Base-by-base conservation (phyloP, 805 yeast species). In the Metschnikowia picachoensis region DNA sequence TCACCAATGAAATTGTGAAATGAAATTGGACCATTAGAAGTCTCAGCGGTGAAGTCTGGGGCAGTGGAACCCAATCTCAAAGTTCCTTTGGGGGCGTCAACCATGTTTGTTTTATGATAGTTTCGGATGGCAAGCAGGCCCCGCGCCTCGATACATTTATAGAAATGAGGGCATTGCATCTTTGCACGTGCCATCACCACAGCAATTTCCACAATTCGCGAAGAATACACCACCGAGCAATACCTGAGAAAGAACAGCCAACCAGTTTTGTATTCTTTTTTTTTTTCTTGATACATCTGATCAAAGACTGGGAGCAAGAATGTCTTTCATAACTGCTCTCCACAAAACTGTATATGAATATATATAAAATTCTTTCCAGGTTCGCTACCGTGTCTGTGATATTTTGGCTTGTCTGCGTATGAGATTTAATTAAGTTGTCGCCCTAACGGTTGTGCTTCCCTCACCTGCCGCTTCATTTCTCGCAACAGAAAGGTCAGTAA, bases 1-100 rank as follows among this genome's bases (percentile, higher is more conserved):
- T 85, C 81, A 40, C 92, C 92, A 58, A 89, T 75, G 76, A 76
- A 90, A 51, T 91, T 83, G 73, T 90, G 95, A 82, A 90, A 90
- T 56, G 87, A 80, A 62, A 90, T 80, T 53, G 80, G 79, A 48
- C 97, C 97, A 53, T 75, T 76, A 49, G 96, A 87, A 47, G 96
- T 81, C 54, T 80, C 80, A 49, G 95, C 92, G 51, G 76, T 73
- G 78, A 90, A 90, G 68, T 91, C 84, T 64, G 97, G 97, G 48
- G 95, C 97, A 44, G 71, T 70, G 36, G 91, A 79, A 45, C 95
- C 95, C 65, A 85, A 84, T 75, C 96, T 80, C 55, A 69, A 65
- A 48, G 71, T 61, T 20, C 60, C 51, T 38, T 52, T 47, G 16
- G 56, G 49, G 32, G 41, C 37, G 42, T 50, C 53, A 15, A 46